phyloP scores from a whole-genome alignment of 306 rosid species.

The Alnus rubra region DNA sequence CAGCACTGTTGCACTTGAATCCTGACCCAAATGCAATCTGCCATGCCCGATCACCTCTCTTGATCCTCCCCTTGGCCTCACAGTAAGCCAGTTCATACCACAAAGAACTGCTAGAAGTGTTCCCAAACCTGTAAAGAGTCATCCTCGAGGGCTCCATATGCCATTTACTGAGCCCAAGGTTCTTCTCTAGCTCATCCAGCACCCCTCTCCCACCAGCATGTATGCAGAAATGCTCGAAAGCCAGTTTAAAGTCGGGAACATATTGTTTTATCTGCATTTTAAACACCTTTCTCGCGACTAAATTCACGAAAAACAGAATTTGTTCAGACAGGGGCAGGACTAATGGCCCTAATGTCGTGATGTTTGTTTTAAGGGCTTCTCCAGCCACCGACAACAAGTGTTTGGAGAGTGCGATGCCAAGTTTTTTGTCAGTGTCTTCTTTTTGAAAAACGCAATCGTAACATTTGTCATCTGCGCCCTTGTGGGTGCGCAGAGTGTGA shows the following conservation, averaged over 20 bases:
- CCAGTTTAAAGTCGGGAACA: neutral
- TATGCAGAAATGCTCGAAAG: slow-evolving; percentile 1
- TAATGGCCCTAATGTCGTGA: neutral
- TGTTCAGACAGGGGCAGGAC: slow-evolving; percentile 1
- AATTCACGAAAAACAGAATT: neutral
- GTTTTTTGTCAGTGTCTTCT: neutral
- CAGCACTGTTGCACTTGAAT: slow-evolving; percentile 8
- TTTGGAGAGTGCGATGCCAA: neutral
- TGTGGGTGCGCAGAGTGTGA: neutral
- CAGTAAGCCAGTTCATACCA: slow-evolving; percentile 8
- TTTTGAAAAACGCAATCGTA: neutral
- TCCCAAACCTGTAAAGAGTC: slow-evolving; percentile 9
- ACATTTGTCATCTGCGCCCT: slow-evolving; percentile 5
- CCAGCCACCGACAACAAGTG: neutral
- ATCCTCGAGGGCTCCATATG: slow-evolving; percentile 10
- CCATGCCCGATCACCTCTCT: neutral
- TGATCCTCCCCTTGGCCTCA: slow-evolving; percentile 10
- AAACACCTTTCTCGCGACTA: neutral
- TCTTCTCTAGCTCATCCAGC: neutral
- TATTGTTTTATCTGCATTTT: neutral
- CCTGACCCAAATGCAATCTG: slow-evolving; percentile 11
- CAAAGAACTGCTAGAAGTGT: neutral
- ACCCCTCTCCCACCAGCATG: neutral
- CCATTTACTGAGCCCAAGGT: neutral
- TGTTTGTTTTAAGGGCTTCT: neutral